Percentiles rank a stretch among this genome's conserved stretches.
Evolutionary conservation across 768 basidiomycete genomes (phyloP).

Genomic region (Ephemerocybe angulata): DNA sequence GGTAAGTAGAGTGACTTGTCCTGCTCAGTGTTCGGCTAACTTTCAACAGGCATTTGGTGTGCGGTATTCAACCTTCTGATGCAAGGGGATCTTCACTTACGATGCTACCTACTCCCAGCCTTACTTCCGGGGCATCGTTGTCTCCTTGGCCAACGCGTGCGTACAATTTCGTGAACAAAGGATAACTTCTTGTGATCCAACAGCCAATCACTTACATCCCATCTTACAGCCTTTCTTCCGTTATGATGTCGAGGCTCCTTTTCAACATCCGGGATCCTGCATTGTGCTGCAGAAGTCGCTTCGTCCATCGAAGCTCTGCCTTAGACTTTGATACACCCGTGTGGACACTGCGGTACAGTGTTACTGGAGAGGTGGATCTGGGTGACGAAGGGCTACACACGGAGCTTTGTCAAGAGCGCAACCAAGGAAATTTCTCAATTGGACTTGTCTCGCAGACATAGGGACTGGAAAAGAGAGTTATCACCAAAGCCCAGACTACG

Average conservation of each 20-base stretch:
- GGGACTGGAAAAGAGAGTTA: too few relatives aligned
- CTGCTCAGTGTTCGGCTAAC: not conserved
- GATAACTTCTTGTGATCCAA: not conserved
- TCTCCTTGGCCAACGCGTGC: not conserved
- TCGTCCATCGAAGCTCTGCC: not conserved
- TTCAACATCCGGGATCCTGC: constrained; percentile 29
- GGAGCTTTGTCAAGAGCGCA: too few relatives aligned
- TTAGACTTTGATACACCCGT: too few relatives aligned
- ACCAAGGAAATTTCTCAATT: too few relatives aligned
- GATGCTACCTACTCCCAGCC: constrained; percentile 6
- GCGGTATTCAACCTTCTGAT: too few relatives aligned
- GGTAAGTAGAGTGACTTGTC: constrained; percentile 9
- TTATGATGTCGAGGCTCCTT: constrained; percentile 30
- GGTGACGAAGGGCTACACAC: too few relatives aligned
- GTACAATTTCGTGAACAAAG: not conserved
- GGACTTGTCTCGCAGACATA: too few relatives aligned
- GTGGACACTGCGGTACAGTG: not conserved
- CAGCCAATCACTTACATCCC: not conserved
- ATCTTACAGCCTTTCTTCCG: constrained; percentile 25
- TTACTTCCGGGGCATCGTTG: not conserved
- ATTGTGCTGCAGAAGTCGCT: not conserved
- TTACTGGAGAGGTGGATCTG: not conserved
- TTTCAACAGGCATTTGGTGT: not conserved
- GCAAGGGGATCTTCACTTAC: too few relatives aligned
- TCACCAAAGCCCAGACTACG: too few relatives aligned